Percentiles rank a stretch among this genome's conserved stretches.
Conservation (phyloP, 2,329 filamentous ascomycete species). For the Mariannaea elegans region DNA sequence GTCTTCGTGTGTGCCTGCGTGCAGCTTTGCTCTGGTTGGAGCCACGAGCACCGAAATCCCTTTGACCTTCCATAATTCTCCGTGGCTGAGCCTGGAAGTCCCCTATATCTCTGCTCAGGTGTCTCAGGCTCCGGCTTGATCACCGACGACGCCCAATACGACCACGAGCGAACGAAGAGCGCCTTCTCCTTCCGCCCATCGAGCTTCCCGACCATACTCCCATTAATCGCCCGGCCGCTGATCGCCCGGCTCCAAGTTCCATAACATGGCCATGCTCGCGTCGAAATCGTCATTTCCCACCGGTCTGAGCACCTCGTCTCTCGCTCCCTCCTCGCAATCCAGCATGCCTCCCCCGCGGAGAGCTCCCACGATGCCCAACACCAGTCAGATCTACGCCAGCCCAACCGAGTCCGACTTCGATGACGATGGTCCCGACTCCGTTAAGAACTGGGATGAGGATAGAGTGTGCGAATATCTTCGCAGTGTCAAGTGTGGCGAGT, state of each 20-base stretch:
- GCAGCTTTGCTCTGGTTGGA: neutral
- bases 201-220: constrained; percentile 5
- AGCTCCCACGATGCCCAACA: constrained; percentile 56
- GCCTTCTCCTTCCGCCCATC: neutral
- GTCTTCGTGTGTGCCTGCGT: neutral
- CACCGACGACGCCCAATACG: constrained; percentile 11
- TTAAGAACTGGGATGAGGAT: constrained; percentile 90
- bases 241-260: constrained; percentile 14
- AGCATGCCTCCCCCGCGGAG: constrained; percentile 62
- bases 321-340: constrained; percentile 58
- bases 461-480: constrained; percentile 90
- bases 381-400: constrained; percentile 73
- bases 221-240: constrained; percentile 8
- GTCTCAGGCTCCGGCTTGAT: constrained; percentile 31
- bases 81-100: constrained; percentile 35
- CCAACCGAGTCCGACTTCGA: constrained; percentile 95
- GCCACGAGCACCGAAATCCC: neutral
- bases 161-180: neutral
- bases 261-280: constrained; percentile 78
- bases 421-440: constrained; percentile 76
- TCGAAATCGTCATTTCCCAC: constrained; percentile 75
- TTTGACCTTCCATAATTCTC: constrained; percentile 16
- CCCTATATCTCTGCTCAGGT: constrained; percentile 28
- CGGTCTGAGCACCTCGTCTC: constrained; percentile 57
- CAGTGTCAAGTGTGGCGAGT: constrained; percentile 92